Conservation (phyloP, 345 rosid genomes). For the Garcia nutans region DNA sequence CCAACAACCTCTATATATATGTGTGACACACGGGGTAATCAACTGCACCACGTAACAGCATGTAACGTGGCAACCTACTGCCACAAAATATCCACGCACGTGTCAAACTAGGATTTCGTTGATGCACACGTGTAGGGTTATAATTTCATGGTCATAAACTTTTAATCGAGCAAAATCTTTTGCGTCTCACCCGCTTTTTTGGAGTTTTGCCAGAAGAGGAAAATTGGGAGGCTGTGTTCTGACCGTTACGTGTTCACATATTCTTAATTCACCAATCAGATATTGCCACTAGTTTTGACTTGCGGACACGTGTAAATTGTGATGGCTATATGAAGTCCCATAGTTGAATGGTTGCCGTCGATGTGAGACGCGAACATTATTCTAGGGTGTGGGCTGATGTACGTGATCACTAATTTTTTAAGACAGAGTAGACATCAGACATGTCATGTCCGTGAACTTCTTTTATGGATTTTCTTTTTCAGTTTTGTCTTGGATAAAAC, state of each 20-base stretch:
- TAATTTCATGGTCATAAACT: neutral
- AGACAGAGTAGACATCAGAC: too few species aligned
- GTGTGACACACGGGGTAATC: too few species aligned
- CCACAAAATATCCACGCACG: slow-evolving; percentile 1
- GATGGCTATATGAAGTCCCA: neutral
- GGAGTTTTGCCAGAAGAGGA: neutral
- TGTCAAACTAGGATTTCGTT: neutral
- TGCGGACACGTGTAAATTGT: neutral
- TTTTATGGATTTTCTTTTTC: neutral
- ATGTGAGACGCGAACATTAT: neutral
- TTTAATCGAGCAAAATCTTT: too few species aligned
- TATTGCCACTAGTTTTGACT: neutral
- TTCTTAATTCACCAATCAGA: neutral
- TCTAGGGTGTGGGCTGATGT: neutral
- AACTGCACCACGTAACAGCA: slow-evolving; percentile 6
- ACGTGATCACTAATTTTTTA: too few species aligned
- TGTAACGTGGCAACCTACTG: neutral
- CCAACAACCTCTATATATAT: neutral
- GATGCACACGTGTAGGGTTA: neutral
- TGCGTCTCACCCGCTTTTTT: neutral
- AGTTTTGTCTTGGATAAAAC: too few species aligned
- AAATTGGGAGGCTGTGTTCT: neutral
- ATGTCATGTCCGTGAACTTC: neutral
- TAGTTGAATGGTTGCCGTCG: neutral
- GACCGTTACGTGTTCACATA: neutral